Evolutionary conservation across 495 filamentous ascomycete species (phyloP).

Genomic region (Gamarada debralockiae): DNA sequence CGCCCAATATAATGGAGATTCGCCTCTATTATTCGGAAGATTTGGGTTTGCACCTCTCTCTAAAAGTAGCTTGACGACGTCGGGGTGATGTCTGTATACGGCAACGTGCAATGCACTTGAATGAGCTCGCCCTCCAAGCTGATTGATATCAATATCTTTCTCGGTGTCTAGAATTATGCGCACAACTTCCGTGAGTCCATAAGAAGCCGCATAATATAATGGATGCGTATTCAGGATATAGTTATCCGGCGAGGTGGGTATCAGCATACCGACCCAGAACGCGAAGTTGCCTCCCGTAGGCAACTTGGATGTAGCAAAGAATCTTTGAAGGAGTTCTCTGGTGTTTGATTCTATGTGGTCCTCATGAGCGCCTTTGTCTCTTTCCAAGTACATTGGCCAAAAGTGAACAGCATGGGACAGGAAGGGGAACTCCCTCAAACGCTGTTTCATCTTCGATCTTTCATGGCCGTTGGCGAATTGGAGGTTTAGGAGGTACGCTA

Average conservation of each 20-base stretch:
- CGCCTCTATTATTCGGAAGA: conserved; percentile 21
- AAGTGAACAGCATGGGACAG: background rate
- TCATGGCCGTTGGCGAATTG: conserved; percentile 5
- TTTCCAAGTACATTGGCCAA: conserved; percentile 10
- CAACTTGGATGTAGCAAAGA: conserved; percentile 10
- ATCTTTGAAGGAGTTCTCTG: conserved; percentile 7
- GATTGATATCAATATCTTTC: conserved; percentile 11
- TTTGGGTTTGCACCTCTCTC: conserved; percentile 50
- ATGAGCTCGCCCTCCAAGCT: conserved; percentile 8
- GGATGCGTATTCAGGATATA: conserved; percentile 14
- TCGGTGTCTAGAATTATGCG: conserved; percentile 11
- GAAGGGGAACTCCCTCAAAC: conserved; percentile 1
- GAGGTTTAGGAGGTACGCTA: conserved; percentile 12
- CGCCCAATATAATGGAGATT: conserved; percentile 14
- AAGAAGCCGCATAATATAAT: conserved; percentile 16
- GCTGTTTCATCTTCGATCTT: background rate
- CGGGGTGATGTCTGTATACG: conserved; percentile 29
- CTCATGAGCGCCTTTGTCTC: background rate
- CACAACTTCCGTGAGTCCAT: conserved; percentile 13
- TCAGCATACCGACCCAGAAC: conserved; percentile 12
- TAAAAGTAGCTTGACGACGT: conserved; percentile 45
- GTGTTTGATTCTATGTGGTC: conserved; percentile 8
- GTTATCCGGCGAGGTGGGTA: background rate
- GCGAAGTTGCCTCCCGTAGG: conserved; percentile 14
- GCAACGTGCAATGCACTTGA: conserved; percentile 16